Evolutionary conservation across 2,329 filamentous ascomycete genomes (phyloP), one percentile per base, ranked within the genome.

Genomic region (Colletotrichum gigasporum): DNA sequence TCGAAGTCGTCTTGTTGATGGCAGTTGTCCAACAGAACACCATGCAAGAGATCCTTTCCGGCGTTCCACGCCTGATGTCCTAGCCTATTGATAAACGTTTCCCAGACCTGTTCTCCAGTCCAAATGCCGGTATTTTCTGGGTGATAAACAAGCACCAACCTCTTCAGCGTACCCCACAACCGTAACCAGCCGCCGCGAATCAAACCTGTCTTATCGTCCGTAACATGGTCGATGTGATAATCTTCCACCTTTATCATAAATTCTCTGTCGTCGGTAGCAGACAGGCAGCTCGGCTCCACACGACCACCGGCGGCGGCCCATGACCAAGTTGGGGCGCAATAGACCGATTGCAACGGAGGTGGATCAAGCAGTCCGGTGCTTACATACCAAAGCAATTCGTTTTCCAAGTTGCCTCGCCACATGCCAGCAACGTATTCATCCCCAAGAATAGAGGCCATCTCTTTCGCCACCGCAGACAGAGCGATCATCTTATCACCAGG

Each of bases 401-500:
- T 10, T 9, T 18, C 41, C 10, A 62, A 8, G 9, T 56, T 10
- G 2, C 24, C 30, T 2, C 10, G 42, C 58, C 58, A 62, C 58
- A 62, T 62, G 2, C 52, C 52, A 2, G 34, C 58, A 1, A 62
- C 41, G 6, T 62, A 62, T 0, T 24, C 5, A 12, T 62, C 58
- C 5, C n/a, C 3, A 10, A 57, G 18, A 0, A 42, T 18, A 0
- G n/a, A 14, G 1, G 20, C 18, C 20, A 51, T 18, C 22, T 26
- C 8, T 7, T 62, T 56, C 5, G 58, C 58, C 10, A 62, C 7
- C 1, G 48, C 58, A 0, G 58, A 62, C 3, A 62, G 14, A 1
- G 58, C 58, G n/a, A 57, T 6, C 41, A 62, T 6, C 12, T 41
- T 57, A 18, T 62, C 58, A 3, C 11, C 32, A 4, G 39, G 4